Conservation (phyloP, 495 filamentous ascomycete species). For the Hyaloscypha variabilis region DNA sequence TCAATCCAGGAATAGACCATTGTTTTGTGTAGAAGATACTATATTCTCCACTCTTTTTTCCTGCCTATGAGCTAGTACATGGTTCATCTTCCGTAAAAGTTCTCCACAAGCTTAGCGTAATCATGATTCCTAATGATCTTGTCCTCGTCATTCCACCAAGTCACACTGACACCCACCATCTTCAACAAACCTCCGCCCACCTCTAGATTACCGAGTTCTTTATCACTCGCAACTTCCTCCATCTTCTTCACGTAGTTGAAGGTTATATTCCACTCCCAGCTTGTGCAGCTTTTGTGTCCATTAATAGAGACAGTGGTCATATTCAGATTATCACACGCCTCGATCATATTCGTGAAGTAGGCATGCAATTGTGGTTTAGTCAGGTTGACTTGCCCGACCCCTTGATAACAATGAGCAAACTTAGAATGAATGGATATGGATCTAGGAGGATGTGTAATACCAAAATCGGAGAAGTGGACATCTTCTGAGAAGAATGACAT, state of each 20-base stretch:
- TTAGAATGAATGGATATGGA: too few species aligned
- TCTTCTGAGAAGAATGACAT: too few species aligned
- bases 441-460: too few species aligned
- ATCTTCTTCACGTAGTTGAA: slow-evolving; percentile 9
- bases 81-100: slow-evolving; percentile 4
- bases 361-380: slow-evolving; percentile 9
- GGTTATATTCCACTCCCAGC: slow-evolving; percentile 7
- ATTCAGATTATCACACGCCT: slow-evolving; percentile 7
- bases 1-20: too few species aligned
- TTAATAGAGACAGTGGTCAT: slow-evolving; percentile 3
- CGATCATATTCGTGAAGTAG: slow-evolving; percentile 6
- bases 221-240: slow-evolving; percentile 3
- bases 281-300: background rate
- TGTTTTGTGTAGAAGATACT: too few species aligned
- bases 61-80: slow-evolving; percentile 3
- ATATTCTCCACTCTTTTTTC: slow-evolving; percentile 3
- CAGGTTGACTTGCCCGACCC: slow-evolving; percentile 37
- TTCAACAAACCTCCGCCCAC: slow-evolving; percentile 8
- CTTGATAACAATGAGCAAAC: too few species aligned
- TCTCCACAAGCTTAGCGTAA: slow-evolving; percentile 5
- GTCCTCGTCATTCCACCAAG: slow-evolving; percentile 10
- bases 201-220: slow-evolving; percentile 5
- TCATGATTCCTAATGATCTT: slow-evolving; percentile 13
- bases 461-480: too few species aligned
- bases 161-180: slow-evolving; percentile 9